Evolutionary conservation across 108 stramenopile genomes (phyloP).

Genomic region (Nannochloropsis gaditana): DNA sequence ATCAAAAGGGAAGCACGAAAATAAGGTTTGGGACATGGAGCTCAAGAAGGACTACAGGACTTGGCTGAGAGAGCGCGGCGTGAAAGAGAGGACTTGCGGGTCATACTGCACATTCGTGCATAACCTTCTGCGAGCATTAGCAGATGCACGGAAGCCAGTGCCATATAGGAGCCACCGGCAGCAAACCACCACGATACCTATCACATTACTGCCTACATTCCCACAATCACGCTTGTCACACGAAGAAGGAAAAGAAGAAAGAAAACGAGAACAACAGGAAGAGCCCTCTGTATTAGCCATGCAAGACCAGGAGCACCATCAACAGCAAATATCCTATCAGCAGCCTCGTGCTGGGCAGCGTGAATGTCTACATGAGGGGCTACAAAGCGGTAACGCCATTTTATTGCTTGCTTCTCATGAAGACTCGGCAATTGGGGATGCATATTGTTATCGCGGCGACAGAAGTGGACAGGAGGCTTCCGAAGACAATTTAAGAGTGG

Average conservation of each 20-base stretch:
- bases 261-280: not conserved
- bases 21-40: slow-evolving; percentile 20
- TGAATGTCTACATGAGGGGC: not conserved
- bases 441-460: not conserved
- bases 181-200: not conserved
- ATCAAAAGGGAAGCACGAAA: not conserved
- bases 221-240: not conserved
- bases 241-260: not conserved
- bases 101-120: not conserved
- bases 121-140: not conserved
- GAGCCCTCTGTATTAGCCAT: not conserved
- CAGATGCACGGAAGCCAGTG: not conserved
- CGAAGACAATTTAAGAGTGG: not conserved
- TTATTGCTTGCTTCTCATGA: not conserved
- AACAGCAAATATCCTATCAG: not conserved
- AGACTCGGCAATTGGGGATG: no score
- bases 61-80: not conserved
- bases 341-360: not conserved
- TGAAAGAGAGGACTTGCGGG: not conserved
- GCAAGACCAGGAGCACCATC: not conserved
- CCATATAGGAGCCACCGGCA: not conserved
- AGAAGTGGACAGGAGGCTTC: not conserved
- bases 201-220: no score
- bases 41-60: not conserved
- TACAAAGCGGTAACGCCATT: not conserved